These are phyloP conservation scores for Casuarina glauca DNA, from an alignment of 306 rosid species.

Conservation along the genomic window DNA sequence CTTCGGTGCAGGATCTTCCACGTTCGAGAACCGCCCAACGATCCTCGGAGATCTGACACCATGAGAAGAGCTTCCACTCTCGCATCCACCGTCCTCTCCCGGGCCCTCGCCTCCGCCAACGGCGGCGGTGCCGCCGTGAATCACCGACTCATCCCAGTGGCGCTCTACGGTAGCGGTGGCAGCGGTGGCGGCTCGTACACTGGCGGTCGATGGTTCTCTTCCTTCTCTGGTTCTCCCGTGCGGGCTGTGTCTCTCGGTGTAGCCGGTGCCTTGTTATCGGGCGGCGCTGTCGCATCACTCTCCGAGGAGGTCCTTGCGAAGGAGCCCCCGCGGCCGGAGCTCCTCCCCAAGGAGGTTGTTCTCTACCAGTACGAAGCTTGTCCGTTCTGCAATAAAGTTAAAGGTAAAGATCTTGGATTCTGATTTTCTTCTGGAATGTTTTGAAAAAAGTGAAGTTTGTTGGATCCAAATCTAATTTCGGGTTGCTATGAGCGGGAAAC, in stretches of 20 bases:
- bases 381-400: slow-evolving; percentile 95
- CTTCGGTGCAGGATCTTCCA: slow-evolving; percentile 9
- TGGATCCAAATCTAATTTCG: not conserved
- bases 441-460: not conserved
- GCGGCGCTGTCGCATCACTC: slow-evolving; percentile 37
- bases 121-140: slow-evolving; percentile 33
- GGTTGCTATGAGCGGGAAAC: not conserved
- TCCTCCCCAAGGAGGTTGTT: slow-evolving; percentile 69
- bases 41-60: slow-evolving; percentile 3
- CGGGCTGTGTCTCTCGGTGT: slow-evolving; percentile 42
- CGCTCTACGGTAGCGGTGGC: slow-evolving; percentile 41
- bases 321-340: slow-evolving; percentile 61
- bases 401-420: slow-evolving; percentile 40
- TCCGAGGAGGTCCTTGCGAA: slow-evolving; percentile 68
- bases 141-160: slow-evolving; percentile 50
- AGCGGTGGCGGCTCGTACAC: slow-evolving; percentile 19
- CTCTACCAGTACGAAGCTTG: slow-evolving; percentile 95
- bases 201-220: slow-evolving; percentile 46
- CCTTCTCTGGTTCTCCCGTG: slow-evolving; percentile 23
- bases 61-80: slow-evolving; percentile 69
- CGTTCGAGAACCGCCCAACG: not conserved
- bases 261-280: slow-evolving; percentile 51
- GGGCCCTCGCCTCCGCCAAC: slow-evolving; percentile 52
- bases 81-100: slow-evolving; percentile 45
- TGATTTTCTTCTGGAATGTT: not conserved